phyloP scores from a whole-genome alignment of 257 asterid genomes.

The Sherardia arvensis region DNA sequence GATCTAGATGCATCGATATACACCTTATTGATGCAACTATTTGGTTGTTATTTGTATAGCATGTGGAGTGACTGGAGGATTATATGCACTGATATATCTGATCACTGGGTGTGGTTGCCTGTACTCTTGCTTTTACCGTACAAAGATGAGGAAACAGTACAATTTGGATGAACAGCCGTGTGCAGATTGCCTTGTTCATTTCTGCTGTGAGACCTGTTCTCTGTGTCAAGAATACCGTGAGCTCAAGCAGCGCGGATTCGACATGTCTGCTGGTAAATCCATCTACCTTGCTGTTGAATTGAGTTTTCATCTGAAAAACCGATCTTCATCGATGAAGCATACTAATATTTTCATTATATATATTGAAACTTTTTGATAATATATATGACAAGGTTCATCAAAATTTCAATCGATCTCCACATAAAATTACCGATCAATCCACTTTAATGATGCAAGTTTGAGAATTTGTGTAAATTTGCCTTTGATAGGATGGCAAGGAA shows the following conservation, averaged over 20 bases:
- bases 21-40: neutral
- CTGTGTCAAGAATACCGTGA: constrained; percentile 24
- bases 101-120: constrained; percentile 9
- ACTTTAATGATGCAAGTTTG: too few relatives aligned
- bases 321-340: too few relatives aligned
- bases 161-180: constrained; percentile 7
- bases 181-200: constrained; percentile 16
- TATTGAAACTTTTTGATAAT: too few relatives aligned
- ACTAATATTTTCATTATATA: too few relatives aligned
- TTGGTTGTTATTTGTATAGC: neutral
- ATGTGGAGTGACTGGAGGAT: neutral
- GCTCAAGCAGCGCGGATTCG: constrained; percentile 19
- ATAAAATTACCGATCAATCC: too few relatives aligned
- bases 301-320: too few relatives aligned
- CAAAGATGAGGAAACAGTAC: constrained; percentile 20
- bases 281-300: too few relatives aligned
- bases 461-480: neutral
- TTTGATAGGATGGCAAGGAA: constrained; percentile 22
- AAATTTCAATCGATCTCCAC: too few relatives aligned
- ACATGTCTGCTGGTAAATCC: constrained; percentile 11
- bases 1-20: too few relatives aligned
- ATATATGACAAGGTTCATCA: too few relatives aligned
- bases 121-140: constrained; percentile 15
- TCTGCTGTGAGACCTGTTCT: constrained; percentile 16
- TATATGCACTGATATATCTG: neutral